A percentile compares a stretch with the other conserved stretches of the same genome.
Conservation (phyloP, 2,329 filamentous ascomycete genomes). For the Ophiosphaerella korrae region DNA sequence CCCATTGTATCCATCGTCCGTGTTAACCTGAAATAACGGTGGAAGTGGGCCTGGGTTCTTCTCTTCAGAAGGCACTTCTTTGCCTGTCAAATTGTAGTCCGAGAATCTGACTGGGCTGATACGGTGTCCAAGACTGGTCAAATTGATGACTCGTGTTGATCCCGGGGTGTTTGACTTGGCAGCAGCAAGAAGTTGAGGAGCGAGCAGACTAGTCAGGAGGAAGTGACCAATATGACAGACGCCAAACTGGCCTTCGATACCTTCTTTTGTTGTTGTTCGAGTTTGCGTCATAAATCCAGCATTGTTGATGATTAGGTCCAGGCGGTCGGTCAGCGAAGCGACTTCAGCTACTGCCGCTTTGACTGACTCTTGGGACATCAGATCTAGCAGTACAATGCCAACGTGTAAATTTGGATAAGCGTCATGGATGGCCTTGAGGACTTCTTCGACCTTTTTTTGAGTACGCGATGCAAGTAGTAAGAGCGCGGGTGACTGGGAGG, state of each 20-base stretch:
- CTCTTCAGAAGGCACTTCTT: slow-evolving; percentile 35
- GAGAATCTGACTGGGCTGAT: slow-evolving; percentile 48
- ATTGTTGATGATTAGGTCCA: slow-evolving; percentile 55
- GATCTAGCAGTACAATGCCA: slow-evolving; percentile 41
- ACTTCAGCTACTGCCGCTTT: slow-evolving; percentile 41
- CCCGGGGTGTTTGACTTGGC: slow-evolving; percentile 39
- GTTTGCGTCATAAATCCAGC: slow-evolving; percentile 47
- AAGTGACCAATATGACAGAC: slow-evolving; percentile 57
- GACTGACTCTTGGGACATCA: slow-evolving; percentile 46
- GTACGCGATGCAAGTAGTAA: slow-evolving; percentile 51
- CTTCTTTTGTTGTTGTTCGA: slow-evolving; percentile 46
- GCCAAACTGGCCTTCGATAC: slow-evolving; percentile 56
- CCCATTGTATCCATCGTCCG: slow-evolving; percentile 30
- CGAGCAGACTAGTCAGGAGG: slow-evolving; percentile 51
- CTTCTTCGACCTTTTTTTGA: slow-evolving; percentile 48
- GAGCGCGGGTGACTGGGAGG: slow-evolving; percentile 33
- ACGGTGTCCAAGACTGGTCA: slow-evolving; percentile 37
- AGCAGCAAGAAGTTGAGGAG: slow-evolving; percentile 44
- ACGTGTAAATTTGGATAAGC: slow-evolving; percentile 32
- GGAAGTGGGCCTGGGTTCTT: slow-evolving; percentile 18
- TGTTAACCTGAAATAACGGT: slow-evolving; percentile 19
- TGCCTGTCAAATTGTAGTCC: slow-evolving; percentile 49
- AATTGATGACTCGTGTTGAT: slow-evolving; percentile 32
- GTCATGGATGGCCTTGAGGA: slow-evolving; percentile 43
- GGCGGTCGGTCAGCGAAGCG: slow-evolving; percentile 27